Evolutionary conservation across 495 filamentous ascomycete genomes (phyloP).

Genomic region (Sporormia fimetaria): DNA sequence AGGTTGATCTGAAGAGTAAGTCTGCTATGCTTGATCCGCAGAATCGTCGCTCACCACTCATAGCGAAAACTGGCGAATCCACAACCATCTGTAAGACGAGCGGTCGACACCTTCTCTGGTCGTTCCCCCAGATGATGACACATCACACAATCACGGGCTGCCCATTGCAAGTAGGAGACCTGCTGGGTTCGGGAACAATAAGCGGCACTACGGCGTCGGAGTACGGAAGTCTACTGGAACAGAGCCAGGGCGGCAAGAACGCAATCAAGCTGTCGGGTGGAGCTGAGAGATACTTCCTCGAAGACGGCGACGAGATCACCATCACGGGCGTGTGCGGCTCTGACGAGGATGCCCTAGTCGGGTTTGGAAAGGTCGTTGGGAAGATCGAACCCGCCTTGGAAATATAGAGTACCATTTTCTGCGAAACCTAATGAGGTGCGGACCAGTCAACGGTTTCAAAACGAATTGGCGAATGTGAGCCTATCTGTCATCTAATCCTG

Average conservation of each 20-base stretch:
- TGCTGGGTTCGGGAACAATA: conserved; percentile 85
- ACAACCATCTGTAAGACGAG: conserved; percentile 56
- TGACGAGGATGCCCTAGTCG: conserved; percentile 34
- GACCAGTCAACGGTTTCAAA: conserved; percentile 1
- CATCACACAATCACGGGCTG: conserved; percentile 86
- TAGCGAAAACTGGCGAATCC: conserved; percentile 46
- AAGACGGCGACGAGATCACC: conserved; percentile 72
- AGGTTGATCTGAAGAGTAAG: conserved; percentile 60
- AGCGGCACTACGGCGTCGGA: conserved; percentile 53
- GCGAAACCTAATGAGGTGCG: too few species aligned
- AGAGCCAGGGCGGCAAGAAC: conserved; percentile 57
- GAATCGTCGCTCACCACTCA: neutral
- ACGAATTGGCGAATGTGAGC: too few species aligned
- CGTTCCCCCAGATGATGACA: conserved; percentile 88
- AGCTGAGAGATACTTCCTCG: conserved; percentile 62
- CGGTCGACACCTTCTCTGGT: conserved; percentile 68
- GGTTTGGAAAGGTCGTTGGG: conserved; percentile 36
- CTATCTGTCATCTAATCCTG: too few species aligned
- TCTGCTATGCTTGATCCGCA: neutral
- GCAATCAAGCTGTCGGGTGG: conserved; percentile 55
- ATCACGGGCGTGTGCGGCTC: conserved; percentile 56
- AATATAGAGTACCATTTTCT: conserved; percentile 9
- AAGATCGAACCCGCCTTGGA: conserved; percentile 30
- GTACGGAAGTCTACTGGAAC: conserved; percentile 71
- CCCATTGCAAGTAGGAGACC: conserved; percentile 66